Base-by-base conservation (phyloP, 345 rosid species). In the Carallia brachiata region DNA sequence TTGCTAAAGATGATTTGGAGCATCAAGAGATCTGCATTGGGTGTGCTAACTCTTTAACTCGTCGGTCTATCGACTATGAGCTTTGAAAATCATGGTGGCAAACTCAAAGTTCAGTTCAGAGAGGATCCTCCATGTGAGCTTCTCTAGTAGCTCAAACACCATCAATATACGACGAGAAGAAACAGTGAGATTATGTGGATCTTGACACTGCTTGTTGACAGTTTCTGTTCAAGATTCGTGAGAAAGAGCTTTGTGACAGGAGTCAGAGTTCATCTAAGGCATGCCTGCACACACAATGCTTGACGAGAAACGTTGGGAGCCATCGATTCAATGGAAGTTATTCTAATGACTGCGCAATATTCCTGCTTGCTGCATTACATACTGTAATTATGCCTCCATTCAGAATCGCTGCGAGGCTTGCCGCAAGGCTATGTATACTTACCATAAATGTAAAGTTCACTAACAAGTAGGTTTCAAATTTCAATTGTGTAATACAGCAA, bases 1-100 rank as follows among this genome's bases (percentile, higher is more conserved):
- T 75, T 54, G 61, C 54, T 50, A 31, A 47, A 56, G 67, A 57
- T 10, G 57, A 39, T 6, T 40, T 58, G 53, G 52, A 28, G 66
- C 52, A 67, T 58, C 8, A 34, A 36, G 65, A 52, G 50, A 36
- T 65, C 61, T 18, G 36, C 57, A 32, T 31, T 30, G n/a, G 0
- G 16, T 32, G n/a, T 16, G 40, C 36, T 17, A 52, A 44, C 52
- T 10, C 59, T 32, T 50, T 13, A 32, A 6, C 44, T 37, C 23
- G 27, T 39, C 17, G 15, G 36, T 19, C 8, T 3, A 37, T 36
- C 34, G 5, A 53, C 59, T 1, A 23, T 32, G 17, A 7, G 50
- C 62, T 52, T 66, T 17, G 32, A 36, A 36, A 32, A 36, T 36
- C 50, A 30, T 30, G 63, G 70, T 62, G 59, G 56, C 64, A 30